Evolutionary conservation across 306 rosid genomes (phyloP).

Genomic region (Datisca glomerata): DNA sequence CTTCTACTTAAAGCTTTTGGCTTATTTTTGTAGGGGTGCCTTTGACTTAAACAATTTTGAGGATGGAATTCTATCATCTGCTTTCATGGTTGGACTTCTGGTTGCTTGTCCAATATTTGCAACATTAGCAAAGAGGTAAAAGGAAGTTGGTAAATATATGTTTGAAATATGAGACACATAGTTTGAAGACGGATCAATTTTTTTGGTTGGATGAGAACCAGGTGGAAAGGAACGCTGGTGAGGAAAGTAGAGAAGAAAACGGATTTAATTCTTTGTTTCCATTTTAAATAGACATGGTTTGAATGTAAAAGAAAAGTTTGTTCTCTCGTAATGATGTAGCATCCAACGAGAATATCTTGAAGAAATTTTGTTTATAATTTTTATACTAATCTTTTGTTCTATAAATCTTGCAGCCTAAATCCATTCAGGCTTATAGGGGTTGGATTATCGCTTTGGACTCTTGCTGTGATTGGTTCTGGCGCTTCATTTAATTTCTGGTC

Average conservation of each 20-base stretch:
- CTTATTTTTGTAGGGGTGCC: slow-evolving; percentile 29
- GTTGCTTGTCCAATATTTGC: slow-evolving; percentile 69
- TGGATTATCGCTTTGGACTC: slow-evolving; percentile 92
- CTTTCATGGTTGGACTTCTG: slow-evolving; percentile 70
- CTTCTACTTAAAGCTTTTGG: no score
- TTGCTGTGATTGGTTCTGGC: slow-evolving; percentile 79
- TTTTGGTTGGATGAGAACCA: no score
- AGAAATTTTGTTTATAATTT: not conserved
- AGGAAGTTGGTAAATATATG: no score
- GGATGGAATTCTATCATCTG: slow-evolving; percentile 57
- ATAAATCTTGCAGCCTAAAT: slow-evolving; percentile 54
- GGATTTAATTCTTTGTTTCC: no score
- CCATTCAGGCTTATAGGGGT: slow-evolving; percentile 94
- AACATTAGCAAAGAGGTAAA: slow-evolving; percentile 45
- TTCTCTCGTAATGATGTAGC: no score
- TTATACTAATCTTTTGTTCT: not conserved
- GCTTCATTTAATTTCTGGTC: slow-evolving; percentile 80
- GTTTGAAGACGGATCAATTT: no score
- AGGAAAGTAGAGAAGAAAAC: no score
- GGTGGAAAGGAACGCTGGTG: no score
- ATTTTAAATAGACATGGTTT: no score
- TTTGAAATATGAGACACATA: no score
- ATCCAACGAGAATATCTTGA: no score
- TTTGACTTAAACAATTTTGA: slow-evolving; percentile 54
- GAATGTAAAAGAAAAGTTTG: no score